Percentiles rank a stretch among this genome's conserved stretches.
Evolutionary conservation across 177 flowering plant species (phyloP).

Genomic region (Vitis hybrid): DNA sequence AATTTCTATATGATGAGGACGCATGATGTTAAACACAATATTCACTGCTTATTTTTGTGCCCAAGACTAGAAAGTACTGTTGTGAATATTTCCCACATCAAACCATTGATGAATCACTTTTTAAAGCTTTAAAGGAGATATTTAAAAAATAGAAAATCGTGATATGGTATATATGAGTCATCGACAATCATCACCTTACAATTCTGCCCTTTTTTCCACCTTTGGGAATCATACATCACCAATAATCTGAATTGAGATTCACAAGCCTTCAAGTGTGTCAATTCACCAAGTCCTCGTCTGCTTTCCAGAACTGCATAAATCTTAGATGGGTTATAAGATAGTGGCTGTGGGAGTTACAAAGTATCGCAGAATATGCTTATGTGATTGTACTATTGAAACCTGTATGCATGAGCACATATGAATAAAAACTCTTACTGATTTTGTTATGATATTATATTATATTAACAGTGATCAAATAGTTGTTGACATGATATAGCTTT

Average conservation of each 20-base stretch:
- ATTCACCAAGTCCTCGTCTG: not conserved
- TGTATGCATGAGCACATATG: not conserved
- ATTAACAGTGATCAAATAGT: not conserved
- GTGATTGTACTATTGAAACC: not conserved
- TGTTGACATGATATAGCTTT: not conserved
- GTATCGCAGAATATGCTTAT: not conserved
- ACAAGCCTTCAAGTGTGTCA: not conserved
- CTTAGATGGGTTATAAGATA: not conserved
- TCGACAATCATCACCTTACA: too few relatives aligned
- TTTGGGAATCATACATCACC: not conserved
- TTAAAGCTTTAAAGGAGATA: too few relatives aligned
- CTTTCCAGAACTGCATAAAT: not conserved
- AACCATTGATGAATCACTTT: too few relatives aligned
- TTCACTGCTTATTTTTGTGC: too few relatives aligned
- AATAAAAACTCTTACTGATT: not conserved
- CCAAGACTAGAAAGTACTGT: too few relatives aligned
- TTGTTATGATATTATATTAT: conserved; percentile 3
- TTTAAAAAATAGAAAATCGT: too few relatives aligned
- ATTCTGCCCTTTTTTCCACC: too few relatives aligned
- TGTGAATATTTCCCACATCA: too few relatives aligned
- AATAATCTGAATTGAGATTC: not conserved
- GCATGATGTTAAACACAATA: too few relatives aligned
- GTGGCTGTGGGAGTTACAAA: not conserved
- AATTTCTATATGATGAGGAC: too few relatives aligned
- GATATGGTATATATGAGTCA: too few relatives aligned